A percentile compares a stretch with the other conserved stretches of the same genome.
Evolutionary conservation across 2,329 filamentous ascomycete genomes (phyloP).

Genomic region (Pseudocercospora vitis): DNA sequence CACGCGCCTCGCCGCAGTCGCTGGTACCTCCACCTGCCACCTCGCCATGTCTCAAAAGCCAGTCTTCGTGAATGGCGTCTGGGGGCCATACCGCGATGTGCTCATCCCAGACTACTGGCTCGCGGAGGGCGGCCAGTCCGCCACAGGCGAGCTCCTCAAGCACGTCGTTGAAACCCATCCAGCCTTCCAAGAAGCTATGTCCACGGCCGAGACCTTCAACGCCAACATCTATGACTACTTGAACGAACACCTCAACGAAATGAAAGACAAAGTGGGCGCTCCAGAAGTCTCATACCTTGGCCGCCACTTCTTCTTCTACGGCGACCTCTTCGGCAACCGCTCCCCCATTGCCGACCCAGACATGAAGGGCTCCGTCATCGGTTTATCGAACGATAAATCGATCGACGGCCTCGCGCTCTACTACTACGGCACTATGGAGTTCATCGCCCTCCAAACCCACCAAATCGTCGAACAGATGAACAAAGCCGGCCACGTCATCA

Average conservation of each 20-base stretch:
- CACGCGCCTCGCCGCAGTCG: slow-evolving; percentile 86
- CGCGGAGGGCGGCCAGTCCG: slow-evolving; percentile 94
- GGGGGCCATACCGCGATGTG: slow-evolving; percentile 95
- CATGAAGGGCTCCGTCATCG: slow-evolving; percentile 89
- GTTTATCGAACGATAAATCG: slow-evolving; percentile 81
- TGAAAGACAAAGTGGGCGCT: slow-evolving; percentile 67
- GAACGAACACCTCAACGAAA: slow-evolving; percentile 78
- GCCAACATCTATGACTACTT: slow-evolving; percentile 94
- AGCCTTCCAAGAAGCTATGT: slow-evolving; percentile 76
- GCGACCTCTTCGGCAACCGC: slow-evolving; percentile 94
- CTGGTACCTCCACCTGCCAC: slow-evolving; percentile 96
- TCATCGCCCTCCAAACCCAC: slow-evolving; percentile 93
- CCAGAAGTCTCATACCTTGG: slow-evolving; percentile 82
- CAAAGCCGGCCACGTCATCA: slow-evolving; percentile 78
- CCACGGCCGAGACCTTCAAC: slow-evolving; percentile 76
- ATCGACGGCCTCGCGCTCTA: slow-evolving; percentile 83
- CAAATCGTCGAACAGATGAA: slow-evolving; percentile 98
- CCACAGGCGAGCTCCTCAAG: slow-evolving; percentile 89
- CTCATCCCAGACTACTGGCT: slow-evolving; percentile 92
- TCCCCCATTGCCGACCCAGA: slow-evolving; percentile 88
- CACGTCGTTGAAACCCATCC: slow-evolving; percentile 95
- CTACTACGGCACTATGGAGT: slow-evolving; percentile 97
- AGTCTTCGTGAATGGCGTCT: slow-evolving; percentile 92
- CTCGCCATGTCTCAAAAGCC: slow-evolving; percentile 91
- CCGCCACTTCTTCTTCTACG: slow-evolving; percentile 97